A percentile compares a stretch with the other conserved stretches of the same genome.
phyloP scores from a whole-genome alignment of 306 rosid species.

The barrel medic (Medicago truncatula) region MtrunA17r5.0-ANR NC_053048.1:45590501-45591000 shows the following conservation, averaged over 20 bases:
- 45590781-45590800: neutral
- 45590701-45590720: constrained; percentile 8
- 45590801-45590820: neutral
- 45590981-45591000: neutral
- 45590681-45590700: constrained; percentile 10
- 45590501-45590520: constrained; percentile 83
- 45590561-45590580: constrained; percentile 13
- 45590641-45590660: constrained; percentile 20
- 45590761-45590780: neutral
- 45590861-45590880: constrained; percentile 12
- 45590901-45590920: neutral
- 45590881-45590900: neutral
- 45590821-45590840: neutral
- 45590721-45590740: constrained; percentile 20
- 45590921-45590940: constrained; percentile 14
- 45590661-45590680: constrained; percentile 11
- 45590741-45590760: constrained; percentile 12
- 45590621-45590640: constrained; percentile 34
- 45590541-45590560: constrained; percentile 33
- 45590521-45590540: constrained; percentile 33
- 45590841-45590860: neutral
- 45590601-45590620: constrained; percentile 26
- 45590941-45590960: neutral
- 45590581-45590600: constrained; percentile 14
- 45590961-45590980: neutral